Base-by-base conservation (phyloP, 2,329 filamentous ascomycete genomes). In the Penicillium frequentans region DNA sequence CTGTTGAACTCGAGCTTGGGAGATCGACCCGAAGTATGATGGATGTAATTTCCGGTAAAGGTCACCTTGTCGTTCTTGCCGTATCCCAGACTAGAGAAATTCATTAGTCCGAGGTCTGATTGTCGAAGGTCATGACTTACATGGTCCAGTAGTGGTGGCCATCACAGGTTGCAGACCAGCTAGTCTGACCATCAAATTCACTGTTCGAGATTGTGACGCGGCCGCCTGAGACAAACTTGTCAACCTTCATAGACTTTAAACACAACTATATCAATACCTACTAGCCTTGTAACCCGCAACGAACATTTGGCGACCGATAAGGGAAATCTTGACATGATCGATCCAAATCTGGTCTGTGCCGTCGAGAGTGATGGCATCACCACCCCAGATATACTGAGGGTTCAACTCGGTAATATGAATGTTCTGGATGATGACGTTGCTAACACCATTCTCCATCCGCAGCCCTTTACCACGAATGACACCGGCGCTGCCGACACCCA, bases 351-450 rank as follows among this genome's bases (percentile, higher is more conserved):
- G 62, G 46, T 68, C 63, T 5, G 77, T 71, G 42, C 75, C 75
- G 51, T 81, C 74, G 7, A 84, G 69, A 16, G 79, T 80, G 67
- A 85, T 82, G 35, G 79, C 82, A 70, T 85, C 82, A 53, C 82
- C 82, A 55, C 82, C 83, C 83, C 82, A 85, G 61, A 85, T 81
- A 61, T 82, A 82, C 67, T 81, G 66, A 2, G 82, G 82, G 74
- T 85, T 85, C 27, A 76, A 58, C 39, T 73, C 73, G 44, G 81
- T 83, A 66, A 84, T 79, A 61, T 80, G 75, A 52, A 84, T 73
- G 70, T 85, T 85, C 57, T 84, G 84, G 65, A 86, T 80, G 65
- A 86, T 86, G 69, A 87, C 73, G 70, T 86, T 84, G 66, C 72
- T 78, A 9, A 74, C 76, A 48, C 71, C 72, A 49, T 64, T 68